Evolutionary conservation across 108 stramenopile genomes (phyloP).

Genomic region (Poteriospumella lacustris): DNA sequence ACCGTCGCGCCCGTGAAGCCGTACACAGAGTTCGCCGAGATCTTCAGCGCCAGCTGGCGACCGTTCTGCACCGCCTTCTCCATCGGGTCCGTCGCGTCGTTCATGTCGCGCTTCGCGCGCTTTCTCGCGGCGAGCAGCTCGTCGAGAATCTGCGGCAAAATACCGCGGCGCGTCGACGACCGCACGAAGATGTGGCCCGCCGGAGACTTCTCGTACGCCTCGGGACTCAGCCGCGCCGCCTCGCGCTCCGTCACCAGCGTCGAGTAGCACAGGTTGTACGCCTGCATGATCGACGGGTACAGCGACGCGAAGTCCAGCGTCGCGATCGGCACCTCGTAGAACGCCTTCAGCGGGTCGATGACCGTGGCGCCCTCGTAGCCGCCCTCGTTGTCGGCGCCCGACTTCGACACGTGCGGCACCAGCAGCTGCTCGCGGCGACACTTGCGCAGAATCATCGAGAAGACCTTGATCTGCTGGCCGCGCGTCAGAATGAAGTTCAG

Average conservation of each 20-base stretch:
- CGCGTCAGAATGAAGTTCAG: slow-evolving; percentile 86
- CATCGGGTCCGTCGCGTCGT: slow-evolving; percentile 90
- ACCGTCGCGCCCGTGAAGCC: slow-evolving; percentile 98
- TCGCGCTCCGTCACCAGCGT: slow-evolving; percentile 77
- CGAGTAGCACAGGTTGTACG: slow-evolving; percentile 97
- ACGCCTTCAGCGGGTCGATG: slow-evolving; percentile 92
- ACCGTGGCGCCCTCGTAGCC: slow-evolving; percentile 97
- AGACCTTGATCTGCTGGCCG: slow-evolving; percentile 99
- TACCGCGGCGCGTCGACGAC: slow-evolving; percentile 80
- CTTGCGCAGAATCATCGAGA: slow-evolving; percentile 92
- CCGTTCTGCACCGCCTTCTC: slow-evolving; percentile 98
- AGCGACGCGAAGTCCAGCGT: slow-evolving; percentile 99
- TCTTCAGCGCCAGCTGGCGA: slow-evolving; percentile 93
- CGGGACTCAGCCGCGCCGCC: slow-evolving; percentile 59
- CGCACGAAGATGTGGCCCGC: slow-evolving; percentile 86
- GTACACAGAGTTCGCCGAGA: slow-evolving; percentile 95
- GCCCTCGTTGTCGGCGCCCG: slow-evolving; percentile 60
- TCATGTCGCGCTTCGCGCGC: slow-evolving; percentile 98
- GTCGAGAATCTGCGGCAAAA: slow-evolving; percentile 89
- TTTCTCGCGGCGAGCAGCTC: slow-evolving; percentile 86
- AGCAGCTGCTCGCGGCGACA: slow-evolving; percentile 77
- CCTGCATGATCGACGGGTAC: slow-evolving; percentile 99
- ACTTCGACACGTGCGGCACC: slow-evolving; percentile 80
- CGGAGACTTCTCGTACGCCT: slow-evolving; percentile 75
- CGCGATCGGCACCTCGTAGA: slow-evolving; percentile 94